Evolutionary conservation across 805 yeast species (phyloP).

Genomic region (Tetrapisispora pingtungensis): DNA sequence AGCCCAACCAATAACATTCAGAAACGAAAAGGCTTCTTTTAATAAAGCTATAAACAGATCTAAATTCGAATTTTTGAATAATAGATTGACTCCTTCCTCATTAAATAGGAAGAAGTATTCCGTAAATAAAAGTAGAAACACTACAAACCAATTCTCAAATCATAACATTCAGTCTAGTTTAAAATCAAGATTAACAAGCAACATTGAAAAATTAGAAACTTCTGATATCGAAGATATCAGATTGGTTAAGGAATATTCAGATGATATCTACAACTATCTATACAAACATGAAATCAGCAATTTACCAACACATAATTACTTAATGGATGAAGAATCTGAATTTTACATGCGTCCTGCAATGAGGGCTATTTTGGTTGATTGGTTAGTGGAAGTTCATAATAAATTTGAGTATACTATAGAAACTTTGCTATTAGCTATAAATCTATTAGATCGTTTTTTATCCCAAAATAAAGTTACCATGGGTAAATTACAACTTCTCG

Average conservation of each 20-base stretch:
- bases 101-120: background rate
- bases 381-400: constrained; percentile 85
- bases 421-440: constrained; percentile 72
- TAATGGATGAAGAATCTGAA: constrained; percentile 40
- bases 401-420: constrained; percentile 78
- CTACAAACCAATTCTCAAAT: no score
- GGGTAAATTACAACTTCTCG: constrained; percentile 72
- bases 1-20: background rate
- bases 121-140: background rate
- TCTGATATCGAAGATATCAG: constrained; percentile 18
- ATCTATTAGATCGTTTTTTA: constrained; percentile 81
- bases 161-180: no score
- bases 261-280: constrained; percentile 73
- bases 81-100: background rate
- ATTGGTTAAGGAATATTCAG: constrained; percentile 84
- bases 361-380: constrained; percentile 83
- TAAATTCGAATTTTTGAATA: background rate
- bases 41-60: background rate
- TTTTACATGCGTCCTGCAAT: constrained; percentile 66
- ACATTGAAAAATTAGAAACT: background rate
- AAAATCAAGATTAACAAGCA: no score
- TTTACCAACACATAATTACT: constrained; percentile 60
- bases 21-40: background rate
- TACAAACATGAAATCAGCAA: constrained; percentile 58
- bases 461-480: constrained; percentile 63